Conservation (phyloP, 1,284 basidiomycete species). For the Ganoderma lingzhi region DNA sequence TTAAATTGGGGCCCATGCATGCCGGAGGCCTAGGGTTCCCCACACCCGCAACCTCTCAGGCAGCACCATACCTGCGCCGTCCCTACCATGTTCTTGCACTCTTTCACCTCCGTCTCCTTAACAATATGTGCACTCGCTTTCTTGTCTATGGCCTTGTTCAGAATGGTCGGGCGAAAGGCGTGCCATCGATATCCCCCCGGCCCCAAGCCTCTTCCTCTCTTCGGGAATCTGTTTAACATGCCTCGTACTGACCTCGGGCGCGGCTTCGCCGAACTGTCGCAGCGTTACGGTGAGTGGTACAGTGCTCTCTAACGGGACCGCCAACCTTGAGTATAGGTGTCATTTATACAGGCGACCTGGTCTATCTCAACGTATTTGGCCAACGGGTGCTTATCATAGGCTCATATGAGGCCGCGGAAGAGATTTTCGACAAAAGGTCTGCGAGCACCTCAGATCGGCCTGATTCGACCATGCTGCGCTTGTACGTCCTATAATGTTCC, state of each 20-base stretch:
- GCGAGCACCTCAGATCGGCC: slow-evolving; percentile 27
- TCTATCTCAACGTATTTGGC: slow-evolving; percentile 18
- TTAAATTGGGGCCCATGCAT: neutral
- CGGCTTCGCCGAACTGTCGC: slow-evolving; percentile 3
- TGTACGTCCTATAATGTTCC: slow-evolving; percentile 17
- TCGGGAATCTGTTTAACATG: slow-evolving; percentile 23
- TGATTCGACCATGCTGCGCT: slow-evolving; percentile 13
- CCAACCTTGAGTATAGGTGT: neutral
- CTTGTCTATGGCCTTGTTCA: neutral
- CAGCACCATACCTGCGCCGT: neutral
- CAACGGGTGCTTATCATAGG: slow-evolving; percentile 24
- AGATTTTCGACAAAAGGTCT: slow-evolving; percentile 29
- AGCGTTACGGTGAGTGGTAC: slow-evolving; percentile 14
- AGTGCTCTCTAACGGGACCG: neutral
- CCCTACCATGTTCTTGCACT: neutral
- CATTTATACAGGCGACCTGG: slow-evolving; percentile 14
- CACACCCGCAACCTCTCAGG: too few relatives aligned
- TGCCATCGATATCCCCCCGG: slow-evolving; percentile 18
- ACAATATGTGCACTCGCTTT: neutral
- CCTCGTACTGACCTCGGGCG: slow-evolving; percentile 12
- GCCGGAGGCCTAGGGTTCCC: too few relatives aligned
- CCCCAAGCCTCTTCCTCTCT: slow-evolving; percentile 18
- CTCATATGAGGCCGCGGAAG: slow-evolving; percentile 25
- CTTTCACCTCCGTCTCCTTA: neutral
- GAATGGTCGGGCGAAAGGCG: neutral